Base-by-base conservation (phyloP, 164 flowering plant genomes). In the Hamamelis virginiana region DNA sequence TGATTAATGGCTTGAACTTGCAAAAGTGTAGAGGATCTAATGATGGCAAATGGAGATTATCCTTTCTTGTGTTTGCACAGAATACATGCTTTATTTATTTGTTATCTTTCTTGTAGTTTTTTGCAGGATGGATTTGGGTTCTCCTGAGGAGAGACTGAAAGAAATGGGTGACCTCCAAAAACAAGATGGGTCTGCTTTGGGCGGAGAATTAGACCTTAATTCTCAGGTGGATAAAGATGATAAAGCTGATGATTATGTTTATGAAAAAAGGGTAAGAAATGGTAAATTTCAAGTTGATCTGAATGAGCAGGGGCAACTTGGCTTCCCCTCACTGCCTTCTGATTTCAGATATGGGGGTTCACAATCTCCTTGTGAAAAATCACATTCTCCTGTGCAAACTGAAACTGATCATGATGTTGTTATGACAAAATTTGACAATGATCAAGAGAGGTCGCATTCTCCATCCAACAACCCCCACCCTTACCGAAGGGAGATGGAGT, bases 111-210 rank as follows among this genome's bases (percentile, higher is more conserved):
- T 13, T 57, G 56, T 45, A 48, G 26, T 18, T 65, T 68, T 4
- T 51, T 45, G 62, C 68, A 78, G 79, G 69, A 73, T 73, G 81
- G 71, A 74, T 63, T 33, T 73, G 72, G 71, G 27, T 60, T 80
- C 77, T 62, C 48, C 66, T 23, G 75, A 70, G 56, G 22, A 43
- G 15, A 59, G 21, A 44, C 56, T 73, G 21, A 71, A 69, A 21
- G 69, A 38, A 15, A 75, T 51, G 3, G 46, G 28, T 67, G 68
- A 69, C 57, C 52, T 62, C 44, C 26, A 50, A 0, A 64, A 65
- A 28, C 65, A 64, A 26, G 66, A 71, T 22, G 70, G 47, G 5
- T 46, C 73, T 62, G 38, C 59, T 72, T 12, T 51, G 16, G 65
- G 15, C 18, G 64, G 53, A 65, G 69, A 61, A 43, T 63, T 78